Evolutionary conservation across 176 grass and related monocot genomes (phyloP).

Genomic region (Secale cereale): DNA sequence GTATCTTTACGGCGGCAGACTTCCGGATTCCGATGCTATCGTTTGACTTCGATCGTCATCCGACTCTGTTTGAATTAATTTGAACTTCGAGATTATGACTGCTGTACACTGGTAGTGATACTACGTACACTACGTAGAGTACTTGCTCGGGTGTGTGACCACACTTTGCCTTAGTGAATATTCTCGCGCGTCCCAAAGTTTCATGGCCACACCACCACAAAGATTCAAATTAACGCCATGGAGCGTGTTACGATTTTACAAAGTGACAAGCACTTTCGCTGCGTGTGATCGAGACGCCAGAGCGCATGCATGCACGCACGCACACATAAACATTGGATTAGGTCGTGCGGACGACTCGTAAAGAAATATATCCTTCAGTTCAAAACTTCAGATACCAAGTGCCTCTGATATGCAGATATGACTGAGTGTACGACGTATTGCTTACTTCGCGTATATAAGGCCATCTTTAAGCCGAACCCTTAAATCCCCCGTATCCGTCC

Average conservation of each 20-base stretch:
- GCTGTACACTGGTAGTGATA: background rate
- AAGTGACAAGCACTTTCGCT: background rate
- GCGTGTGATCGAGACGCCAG: background rate
- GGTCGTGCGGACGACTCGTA: no score
- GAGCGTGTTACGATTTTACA: background rate
- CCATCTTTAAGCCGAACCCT: no score
- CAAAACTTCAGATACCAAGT: no score
- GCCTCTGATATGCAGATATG: no score
- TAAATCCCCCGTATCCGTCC: no score
- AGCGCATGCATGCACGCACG: background rate
- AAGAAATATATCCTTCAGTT: no score
- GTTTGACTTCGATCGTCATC: background rate
- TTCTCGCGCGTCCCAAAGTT: background rate
- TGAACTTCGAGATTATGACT: conserved; percentile 25
- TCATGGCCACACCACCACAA: background rate
- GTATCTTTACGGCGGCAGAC: background rate
- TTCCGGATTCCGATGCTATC: conserved; percentile 1
- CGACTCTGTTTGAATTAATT: background rate
- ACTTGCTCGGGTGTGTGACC: background rate
- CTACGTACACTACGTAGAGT: background rate
- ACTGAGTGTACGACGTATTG: background rate
- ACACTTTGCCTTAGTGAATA: background rate
- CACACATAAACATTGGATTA: no score
- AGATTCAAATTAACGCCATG: conserved; percentile 4
- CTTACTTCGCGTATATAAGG: no score